Percentiles rank a stretch among this genome's conserved stretches.
phyloP scores from a whole-genome alignment of 2,329 filamentous ascomycete genomes.

The Cordyceps javanica region DNA sequence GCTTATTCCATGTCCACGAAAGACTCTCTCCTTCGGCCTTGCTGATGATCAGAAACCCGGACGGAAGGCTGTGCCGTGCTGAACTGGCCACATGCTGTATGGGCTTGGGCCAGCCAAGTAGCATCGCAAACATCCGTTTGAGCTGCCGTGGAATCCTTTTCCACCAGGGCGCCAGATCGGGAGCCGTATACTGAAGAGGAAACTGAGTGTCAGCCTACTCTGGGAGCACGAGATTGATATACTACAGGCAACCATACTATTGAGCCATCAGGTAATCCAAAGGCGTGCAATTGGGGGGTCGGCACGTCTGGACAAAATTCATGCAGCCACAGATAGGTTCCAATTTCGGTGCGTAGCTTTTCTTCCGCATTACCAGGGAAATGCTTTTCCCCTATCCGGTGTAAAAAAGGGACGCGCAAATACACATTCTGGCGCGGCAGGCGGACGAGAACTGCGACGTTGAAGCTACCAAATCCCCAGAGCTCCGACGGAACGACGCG shows the following conservation, averaged over 20 bases:
- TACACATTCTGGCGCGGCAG: neutral
- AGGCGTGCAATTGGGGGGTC: slow-evolving; percentile 21
- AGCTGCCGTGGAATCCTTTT: neutral
- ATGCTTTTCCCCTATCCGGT: neutral
- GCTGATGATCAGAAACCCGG: neutral
- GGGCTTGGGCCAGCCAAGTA: neutral
- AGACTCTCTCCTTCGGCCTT: neutral
- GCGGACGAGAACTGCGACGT: neutral
- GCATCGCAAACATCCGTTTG: neutral
- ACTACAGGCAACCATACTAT: slow-evolving; percentile 6
- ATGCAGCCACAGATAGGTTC: slow-evolving; percentile 24
- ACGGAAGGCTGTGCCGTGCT: neutral
- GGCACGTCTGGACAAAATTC: slow-evolving; percentile 20
- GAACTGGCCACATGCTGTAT: neutral
- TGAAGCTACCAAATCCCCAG: neutral
- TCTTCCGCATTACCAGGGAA: slow-evolving; percentile 22
- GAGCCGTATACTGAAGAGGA: neutral
- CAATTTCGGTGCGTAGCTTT: slow-evolving; percentile 24
- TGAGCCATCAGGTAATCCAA: slow-evolving; percentile 21
- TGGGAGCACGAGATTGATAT: neutral
- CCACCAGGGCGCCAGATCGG: neutral
- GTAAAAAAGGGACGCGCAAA: neutral
- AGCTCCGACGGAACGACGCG: neutral
- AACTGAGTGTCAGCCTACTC: neutral
- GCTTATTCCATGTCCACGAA: neutral